Percentiles rank a stretch among this genome's conserved stretches.
These are phyloP conservation scores for Epithemia pelagica DNA, from an alignment of 108 stramenopile genomes.

Conservation along the genomic window DNA sequence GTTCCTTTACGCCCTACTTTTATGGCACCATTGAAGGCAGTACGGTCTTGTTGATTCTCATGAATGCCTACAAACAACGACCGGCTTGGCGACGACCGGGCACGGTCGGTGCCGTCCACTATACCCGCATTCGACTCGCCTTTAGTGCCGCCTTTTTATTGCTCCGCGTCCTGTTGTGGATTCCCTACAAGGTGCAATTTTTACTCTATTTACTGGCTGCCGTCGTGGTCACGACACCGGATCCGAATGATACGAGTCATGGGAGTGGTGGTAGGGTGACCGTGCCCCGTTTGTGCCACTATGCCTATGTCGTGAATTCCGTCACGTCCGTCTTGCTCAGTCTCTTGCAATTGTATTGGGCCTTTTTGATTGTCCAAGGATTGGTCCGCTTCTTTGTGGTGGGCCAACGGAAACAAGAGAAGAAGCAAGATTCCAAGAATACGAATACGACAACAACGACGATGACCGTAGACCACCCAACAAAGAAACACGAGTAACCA, in stretches of 20 bases:
- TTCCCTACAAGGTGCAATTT: conserved; percentile 3
- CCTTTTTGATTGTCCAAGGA: conserved; percentile 17
- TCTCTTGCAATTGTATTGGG: conserved; percentile 33
- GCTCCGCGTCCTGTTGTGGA: conserved; percentile 12
- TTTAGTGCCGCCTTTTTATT: conserved; percentile 30
- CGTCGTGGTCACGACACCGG: conserved; percentile 5
- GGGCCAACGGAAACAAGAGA: neutral
- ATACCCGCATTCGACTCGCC: conserved; percentile 11
- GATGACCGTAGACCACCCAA: too few relatives aligned
- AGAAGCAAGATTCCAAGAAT: neutral
- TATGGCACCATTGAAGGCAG: conserved; percentile 57
- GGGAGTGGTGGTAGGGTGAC: neutral
- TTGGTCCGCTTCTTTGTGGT: neutral
- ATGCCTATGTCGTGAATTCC: conserved; percentile 10
- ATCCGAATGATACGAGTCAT: neutral
- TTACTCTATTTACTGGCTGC: conserved; percentile 6
- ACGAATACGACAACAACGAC: neutral
- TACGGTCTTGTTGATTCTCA: conserved; percentile 48
- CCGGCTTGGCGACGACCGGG: conserved; percentile 31
- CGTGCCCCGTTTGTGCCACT: neutral
- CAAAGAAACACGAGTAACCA: too few relatives aligned
- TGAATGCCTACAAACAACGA: conserved; percentile 66
- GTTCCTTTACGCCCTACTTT: conserved; percentile 49
- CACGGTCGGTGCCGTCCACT: conserved; percentile 23
- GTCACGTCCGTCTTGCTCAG: conserved; percentile 7